phyloP scores from a whole-genome alignment of 1,139 yeast species.

The Suhomyces anneliseae region DNA sequence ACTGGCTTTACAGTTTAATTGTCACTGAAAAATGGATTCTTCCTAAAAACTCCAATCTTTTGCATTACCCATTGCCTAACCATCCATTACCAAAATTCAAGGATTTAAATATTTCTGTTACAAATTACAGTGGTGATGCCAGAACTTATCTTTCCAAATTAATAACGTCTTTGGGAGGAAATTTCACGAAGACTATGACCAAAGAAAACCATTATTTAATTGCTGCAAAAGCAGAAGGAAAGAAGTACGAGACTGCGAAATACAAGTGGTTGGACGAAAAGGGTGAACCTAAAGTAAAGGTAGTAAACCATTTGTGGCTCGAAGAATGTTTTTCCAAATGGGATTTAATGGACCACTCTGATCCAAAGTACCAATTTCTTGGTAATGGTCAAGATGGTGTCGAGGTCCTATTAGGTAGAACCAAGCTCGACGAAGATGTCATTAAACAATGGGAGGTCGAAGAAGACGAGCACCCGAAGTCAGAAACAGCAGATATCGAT shows the following conservation, averaged over 20 bases:
- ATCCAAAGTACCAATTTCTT: constrained; percentile 47
- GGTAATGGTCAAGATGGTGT: constrained; percentile 40
- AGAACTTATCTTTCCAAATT: constrained; percentile 67
- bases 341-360: constrained; percentile 47
- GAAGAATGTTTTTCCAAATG: constrained; percentile 74
- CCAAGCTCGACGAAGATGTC: constrained; percentile 43
- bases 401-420: constrained; percentile 51
- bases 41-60: constrained; percentile 55
- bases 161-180: constrained; percentile 73
- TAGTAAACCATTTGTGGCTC: constrained; percentile 86
- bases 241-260: constrained; percentile 71
- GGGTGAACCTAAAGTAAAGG: constrained; percentile 39
- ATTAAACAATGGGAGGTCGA: constrained; percentile 41
- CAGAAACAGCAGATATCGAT: constrained; percentile 23
- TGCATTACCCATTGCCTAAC: constrained; percentile 72
- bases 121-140: constrained; percentile 86
- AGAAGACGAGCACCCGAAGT: constrained; percentile 10
- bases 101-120: constrained; percentile 58
- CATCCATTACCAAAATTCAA: constrained; percentile 53
- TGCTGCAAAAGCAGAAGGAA: constrained; percentile 67
- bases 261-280: constrained; percentile 49
- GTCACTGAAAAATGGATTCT: constrained; percentile 54
- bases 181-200: constrained; percentile 68
- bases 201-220: constrained; percentile 70
- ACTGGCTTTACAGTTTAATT: constrained; percentile 73